Conservation (phyloP, 331 rosid species). For the Cydonia oblonga region DNA sequence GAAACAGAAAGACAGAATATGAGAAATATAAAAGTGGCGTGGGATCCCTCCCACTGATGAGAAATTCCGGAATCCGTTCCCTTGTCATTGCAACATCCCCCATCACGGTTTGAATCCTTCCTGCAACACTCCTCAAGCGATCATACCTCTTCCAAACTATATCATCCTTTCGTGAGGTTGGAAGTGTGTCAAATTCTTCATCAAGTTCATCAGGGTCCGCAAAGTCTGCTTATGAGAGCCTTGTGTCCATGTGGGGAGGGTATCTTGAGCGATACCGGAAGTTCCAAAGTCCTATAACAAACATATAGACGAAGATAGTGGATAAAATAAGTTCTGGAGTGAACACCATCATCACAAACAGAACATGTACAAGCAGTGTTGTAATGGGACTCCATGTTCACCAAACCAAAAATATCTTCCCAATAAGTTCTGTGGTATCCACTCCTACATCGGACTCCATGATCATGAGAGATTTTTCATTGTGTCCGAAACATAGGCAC, state of each 20-base stretch:
- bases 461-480: neutral
- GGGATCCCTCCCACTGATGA: constrained; percentile 85
- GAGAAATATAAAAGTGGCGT: constrained; percentile 48
- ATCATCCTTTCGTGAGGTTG: constrained; percentile 34
- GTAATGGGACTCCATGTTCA: constrained; percentile 54
- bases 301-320: constrained; percentile 54
- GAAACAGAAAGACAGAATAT: constrained; percentile 34
- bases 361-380: constrained; percentile 60
- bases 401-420: constrained; percentile 34
- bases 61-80: constrained; percentile 60
- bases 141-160: constrained; percentile 51
- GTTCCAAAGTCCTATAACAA: constrained; percentile 61
- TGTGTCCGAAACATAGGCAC: too few relatives aligned
- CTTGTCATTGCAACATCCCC: constrained; percentile 73
- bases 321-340: constrained; percentile 65
- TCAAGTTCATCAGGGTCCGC: constrained; percentile 44
- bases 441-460: neutral
- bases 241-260: constrained; percentile 74
- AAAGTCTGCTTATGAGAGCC: constrained; percentile 50
- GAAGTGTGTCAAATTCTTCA: constrained; percentile 16
- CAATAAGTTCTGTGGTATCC: neutral
- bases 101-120: constrained; percentile 62
- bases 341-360: constrained; percentile 59
- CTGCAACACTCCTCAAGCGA: constrained; percentile 56
- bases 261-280: constrained; percentile 46